Evolutionary conservation across 2,329 filamentous ascomycete species (phyloP).

Genomic region (Cercospora janseana): DNA sequence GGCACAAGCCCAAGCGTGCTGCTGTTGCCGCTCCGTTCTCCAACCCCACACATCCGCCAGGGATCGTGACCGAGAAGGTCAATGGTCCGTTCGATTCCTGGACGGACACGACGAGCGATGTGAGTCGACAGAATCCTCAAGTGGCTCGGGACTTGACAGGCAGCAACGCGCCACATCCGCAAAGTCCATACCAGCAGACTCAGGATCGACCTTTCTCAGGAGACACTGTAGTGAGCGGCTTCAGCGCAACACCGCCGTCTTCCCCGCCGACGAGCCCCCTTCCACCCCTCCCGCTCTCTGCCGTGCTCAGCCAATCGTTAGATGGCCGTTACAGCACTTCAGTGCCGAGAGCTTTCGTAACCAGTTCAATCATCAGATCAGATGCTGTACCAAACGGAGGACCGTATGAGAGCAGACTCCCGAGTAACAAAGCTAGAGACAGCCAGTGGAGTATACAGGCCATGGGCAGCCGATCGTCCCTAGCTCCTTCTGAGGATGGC

Average conservation of each 20-base stretch:
- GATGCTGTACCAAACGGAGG: neutral
- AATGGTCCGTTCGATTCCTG: neutral
- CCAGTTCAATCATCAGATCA: neutral
- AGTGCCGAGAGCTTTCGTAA: neutral
- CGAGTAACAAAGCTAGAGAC: neutral
- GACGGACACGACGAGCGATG: neutral
- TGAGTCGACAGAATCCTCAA: neutral
- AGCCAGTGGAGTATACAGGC: constrained; percentile 5
- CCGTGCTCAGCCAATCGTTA: neutral
- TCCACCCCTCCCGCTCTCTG: neutral
- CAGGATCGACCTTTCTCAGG: neutral
- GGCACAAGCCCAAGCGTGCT: too few relatives aligned
- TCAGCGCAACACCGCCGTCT: neutral
- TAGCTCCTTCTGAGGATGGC: neutral
- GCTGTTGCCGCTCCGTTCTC: too few relatives aligned
- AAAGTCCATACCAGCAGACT: neutral
- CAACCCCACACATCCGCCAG: neutral
- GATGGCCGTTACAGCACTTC: neutral
- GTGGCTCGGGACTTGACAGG: neutral
- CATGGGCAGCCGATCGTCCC: neutral
- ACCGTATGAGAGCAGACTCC: neutral
- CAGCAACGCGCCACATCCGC: neutral
- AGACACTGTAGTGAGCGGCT: neutral
- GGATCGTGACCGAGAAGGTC: too few relatives aligned
- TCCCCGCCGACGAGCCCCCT: neutral